Evolutionary conservation across 2,329 filamentous ascomycete genomes (phyloP).

Genomic region (Aspergillus ochraceoroseus): DNA sequence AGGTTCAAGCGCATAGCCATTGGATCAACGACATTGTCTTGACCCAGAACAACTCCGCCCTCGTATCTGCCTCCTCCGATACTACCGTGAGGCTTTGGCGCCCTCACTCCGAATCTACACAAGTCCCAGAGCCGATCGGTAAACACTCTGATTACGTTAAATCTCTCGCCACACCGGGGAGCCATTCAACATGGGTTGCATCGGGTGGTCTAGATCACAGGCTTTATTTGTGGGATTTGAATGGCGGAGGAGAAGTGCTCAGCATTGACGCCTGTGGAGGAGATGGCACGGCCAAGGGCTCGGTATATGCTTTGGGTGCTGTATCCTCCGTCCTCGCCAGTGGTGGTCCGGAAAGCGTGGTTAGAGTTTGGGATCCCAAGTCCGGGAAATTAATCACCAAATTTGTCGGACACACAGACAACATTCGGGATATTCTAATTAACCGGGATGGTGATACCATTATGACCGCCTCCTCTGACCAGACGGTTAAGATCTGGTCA

Average conservation of each 20-base stretch:
- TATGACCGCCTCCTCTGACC: conserved; percentile 89
- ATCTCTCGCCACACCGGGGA: conserved; percentile 73
- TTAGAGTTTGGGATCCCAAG: conserved; percentile 85
- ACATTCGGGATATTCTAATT: conserved; percentile 83
- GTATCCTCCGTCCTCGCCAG: conserved; percentile 79
- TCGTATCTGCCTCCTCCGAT: conserved; percentile 90
- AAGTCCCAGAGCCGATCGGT: conserved; percentile 74
- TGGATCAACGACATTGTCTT: conserved; percentile 94
- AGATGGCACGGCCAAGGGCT: conserved; percentile 81
- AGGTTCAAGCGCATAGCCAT: conserved; percentile 80
- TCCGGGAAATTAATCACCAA: conserved; percentile 89
- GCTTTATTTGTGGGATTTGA: conserved; percentile 89
- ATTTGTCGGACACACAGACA: conserved; percentile 94
- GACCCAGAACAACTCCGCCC: conserved; percentile 68
- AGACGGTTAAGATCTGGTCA: conserved; percentile 97
- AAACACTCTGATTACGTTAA: conserved; percentile 96
- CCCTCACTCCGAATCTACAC: conserved; percentile 59
- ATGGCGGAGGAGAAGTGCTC: conserved; percentile 76
- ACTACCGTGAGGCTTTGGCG: conserved; percentile 91
- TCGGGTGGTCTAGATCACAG: conserved; percentile 90
- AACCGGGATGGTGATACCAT: conserved; percentile 85
- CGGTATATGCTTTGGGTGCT: conserved; percentile 83
- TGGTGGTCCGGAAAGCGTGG: conserved; percentile 88
- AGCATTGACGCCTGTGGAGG: conserved; percentile 74
- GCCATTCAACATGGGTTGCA: conserved; percentile 75